Evolutionary conservation across 805 yeast genomes (phyloP), one percentile per base, ranked within the genome.

Genomic region (Wickerhamiella alocasiicola): DNA sequence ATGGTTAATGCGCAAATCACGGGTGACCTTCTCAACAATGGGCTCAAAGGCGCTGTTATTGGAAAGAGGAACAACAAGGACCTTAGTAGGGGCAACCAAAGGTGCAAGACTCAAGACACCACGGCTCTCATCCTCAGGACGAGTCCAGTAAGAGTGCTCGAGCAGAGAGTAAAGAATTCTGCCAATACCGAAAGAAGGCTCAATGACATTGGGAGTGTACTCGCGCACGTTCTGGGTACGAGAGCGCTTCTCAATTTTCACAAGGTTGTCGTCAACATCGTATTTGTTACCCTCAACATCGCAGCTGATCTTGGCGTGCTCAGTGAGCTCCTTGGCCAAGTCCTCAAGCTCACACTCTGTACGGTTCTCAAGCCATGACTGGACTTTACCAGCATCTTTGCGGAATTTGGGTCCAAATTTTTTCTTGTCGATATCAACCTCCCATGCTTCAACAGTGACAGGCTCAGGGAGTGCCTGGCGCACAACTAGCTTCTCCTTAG

Each of bases 101-200:
- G 99, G 97, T 49, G 91, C 85, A 70, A 91, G 81, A 11, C 96
- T 83, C 49, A 91, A 68, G 9, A 83, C 94, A 55, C 88, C 78
- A 65, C 95, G 87, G 44, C 82, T 78, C 47, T 78, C 72, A 51
- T 81, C 84, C 59, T 81, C 95, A 15, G 94, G 84, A 66, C 99
- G 79, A 42, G 80, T 65, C 95, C 95, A 91, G 81, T 79, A 91
- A 39, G 74, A 71, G 65, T 91, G 99, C 68, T 91, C 99, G 56
- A 87, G 81, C 51, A 88, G 64, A 29, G 94, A 74, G 67, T 91
- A 91, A 50, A 91, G 68, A 61, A 93, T 84, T 68, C 99, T 87
- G 46, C 98, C 98, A 59, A 91, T 80, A 74, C 99, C 99, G 57
- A 91, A 91, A 5, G 99, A 91, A 47, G 99, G 99, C 68, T 91